Base-by-base conservation (phyloP, 192 early-diverging fungal genomes). In the Backusella circina region DNA sequence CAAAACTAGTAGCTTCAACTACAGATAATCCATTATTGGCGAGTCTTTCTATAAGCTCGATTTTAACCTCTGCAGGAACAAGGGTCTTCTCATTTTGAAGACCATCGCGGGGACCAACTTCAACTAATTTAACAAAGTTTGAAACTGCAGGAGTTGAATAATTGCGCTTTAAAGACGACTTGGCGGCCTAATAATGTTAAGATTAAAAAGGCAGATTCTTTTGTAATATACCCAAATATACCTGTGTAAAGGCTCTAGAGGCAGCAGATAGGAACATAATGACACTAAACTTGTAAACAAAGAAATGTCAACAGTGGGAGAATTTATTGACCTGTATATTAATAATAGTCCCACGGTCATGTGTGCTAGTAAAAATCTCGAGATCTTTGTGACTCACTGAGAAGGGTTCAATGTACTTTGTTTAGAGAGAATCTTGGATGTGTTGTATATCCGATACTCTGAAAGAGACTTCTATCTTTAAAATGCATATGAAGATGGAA, bases 101-200 rank as follows among this genome's bases (percentile, higher is more conserved):
- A 41, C 97, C 97, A 81, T 99, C 97, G 28, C 97, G 88, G 8
- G 97, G 96, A 0, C 94, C 93, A n/a, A 98, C 96, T 73, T 98
- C 96, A 30, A 97, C 95, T 80, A 98, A 93, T 76, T 95, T 95
- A 32, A 97, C 77, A 78, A 73, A 78, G 4, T 77, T 50, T 18
- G 66, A 72, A 16, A 35, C 30, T 15, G 31, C 36, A 30, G 28
- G 23, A 31, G 38, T 13, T 23, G 69, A 41, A 30, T 70, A 70
- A 47, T 30, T 47, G 15, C 69, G 18, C 36, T 35, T 33, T 7
- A 68, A 36, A 21, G 67, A 23, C 38, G 67, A 68, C 18, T 61
- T 61, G 54, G 26, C 23, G 10, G 54, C 54, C 54, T 61, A 61
- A 7, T 12, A 61, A 47, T 47, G 54, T 13, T 23, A 0, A 4